phyloP scores from a whole-genome alignment of 306 rosid genomes.

The Fragaria iinumae region DNA sequence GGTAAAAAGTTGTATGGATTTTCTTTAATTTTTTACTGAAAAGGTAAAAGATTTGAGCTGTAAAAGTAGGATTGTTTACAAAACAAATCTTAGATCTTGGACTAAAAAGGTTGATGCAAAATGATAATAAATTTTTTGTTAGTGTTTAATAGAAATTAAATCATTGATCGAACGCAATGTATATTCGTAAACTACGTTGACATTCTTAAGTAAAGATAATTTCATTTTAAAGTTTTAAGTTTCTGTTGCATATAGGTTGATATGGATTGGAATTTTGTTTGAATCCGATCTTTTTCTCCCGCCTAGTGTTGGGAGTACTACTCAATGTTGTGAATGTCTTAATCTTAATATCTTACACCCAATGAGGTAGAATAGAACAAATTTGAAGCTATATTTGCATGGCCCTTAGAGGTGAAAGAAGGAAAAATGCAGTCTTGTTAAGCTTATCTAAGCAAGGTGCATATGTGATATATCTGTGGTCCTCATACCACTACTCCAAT shows the following conservation, averaged over 20 bases:
- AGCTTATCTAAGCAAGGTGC: neutral
- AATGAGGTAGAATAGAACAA: neutral
- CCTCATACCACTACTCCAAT: neutral
- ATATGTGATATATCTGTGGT: constrained; percentile 9
- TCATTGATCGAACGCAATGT: too few species aligned
- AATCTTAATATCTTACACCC: neutral
- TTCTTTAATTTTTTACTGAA: constrained; percentile 9
- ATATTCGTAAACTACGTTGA: too few species aligned
- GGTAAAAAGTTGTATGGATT: constrained; percentile 4
- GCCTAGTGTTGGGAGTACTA: neutral
- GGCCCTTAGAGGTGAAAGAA: neutral
- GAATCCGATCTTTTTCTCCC: too few species aligned
- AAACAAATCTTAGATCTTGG: constrained; percentile 5
- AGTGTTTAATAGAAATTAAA: neutral
- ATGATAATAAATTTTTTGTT: neutral
- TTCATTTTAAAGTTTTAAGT: too few species aligned
- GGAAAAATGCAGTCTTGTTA: constrained; percentile 1
- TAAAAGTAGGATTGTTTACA: constrained; percentile 26
- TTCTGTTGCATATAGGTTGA: too few species aligned
- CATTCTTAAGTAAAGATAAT: too few species aligned
- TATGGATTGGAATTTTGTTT: too few species aligned
- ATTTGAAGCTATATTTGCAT: neutral
- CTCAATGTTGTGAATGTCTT: neutral
- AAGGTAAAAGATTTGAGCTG: constrained; percentile 21
- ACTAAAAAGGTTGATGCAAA: neutral